These are phyloP conservation scores for Cymbidium sinense DNA, from an alignment of 106 monocot genomes.

Conservation along the genomic window DNA sequence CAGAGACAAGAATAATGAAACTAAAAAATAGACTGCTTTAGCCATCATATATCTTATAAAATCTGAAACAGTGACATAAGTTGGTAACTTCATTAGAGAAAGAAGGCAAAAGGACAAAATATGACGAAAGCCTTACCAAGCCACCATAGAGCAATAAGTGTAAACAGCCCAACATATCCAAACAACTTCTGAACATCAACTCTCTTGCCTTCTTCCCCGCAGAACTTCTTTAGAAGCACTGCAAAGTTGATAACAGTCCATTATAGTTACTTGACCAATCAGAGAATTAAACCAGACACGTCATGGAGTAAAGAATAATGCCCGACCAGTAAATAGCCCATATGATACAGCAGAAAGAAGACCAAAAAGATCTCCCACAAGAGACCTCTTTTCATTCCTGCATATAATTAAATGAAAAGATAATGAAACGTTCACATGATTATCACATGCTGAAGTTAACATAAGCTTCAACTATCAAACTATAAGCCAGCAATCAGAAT, in stretches of 20 bases:
- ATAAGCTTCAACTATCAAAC: not conserved
- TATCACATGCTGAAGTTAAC: not conserved
- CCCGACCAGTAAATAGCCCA: constrained; percentile 85
- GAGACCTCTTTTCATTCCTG: constrained; percentile 62
- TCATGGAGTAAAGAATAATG: not conserved
- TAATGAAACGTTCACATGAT: not conserved
- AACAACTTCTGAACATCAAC: constrained; percentile 96
- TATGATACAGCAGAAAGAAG: constrained; percentile 91
- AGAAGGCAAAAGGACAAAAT: not conserved
- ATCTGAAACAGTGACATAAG: not conserved
- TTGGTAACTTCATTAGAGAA: not conserved
- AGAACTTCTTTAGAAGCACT: constrained; percentile 96
- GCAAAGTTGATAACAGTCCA: constrained; percentile 10
- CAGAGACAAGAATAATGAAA: not conserved
- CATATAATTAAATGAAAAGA: constrained; percentile 7
- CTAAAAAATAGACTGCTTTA: not conserved
- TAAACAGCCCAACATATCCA: constrained; percentile 94
- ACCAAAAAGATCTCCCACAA: constrained; percentile 91
- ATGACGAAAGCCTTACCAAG: constrained; percentile 47
- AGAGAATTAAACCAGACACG: not conserved
- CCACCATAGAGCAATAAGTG: constrained; percentile 93
- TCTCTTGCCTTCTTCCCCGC: constrained; percentile 86
- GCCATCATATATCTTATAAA: not conserved
- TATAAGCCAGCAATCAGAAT: not conserved
- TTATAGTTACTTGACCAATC: not conserved